A percentile compares a stretch with the other conserved stretches of the same genome.
Conservation (phyloP, 2,329 filamentous ascomycete species). For the Fusarium phyllophilum region DNA sequence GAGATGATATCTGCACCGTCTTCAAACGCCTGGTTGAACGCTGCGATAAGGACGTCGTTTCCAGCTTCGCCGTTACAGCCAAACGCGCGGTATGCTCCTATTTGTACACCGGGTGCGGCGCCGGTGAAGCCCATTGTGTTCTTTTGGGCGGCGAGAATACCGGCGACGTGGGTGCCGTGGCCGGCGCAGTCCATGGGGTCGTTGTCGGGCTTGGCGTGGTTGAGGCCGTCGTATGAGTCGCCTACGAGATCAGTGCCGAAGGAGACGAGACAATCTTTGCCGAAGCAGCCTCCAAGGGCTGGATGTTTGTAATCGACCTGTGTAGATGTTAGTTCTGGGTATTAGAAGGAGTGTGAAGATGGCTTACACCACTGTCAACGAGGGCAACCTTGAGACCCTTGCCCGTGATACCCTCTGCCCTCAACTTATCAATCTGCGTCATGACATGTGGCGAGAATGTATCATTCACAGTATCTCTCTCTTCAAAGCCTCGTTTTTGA, state of each 20-base stretch:
- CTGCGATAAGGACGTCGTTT: conserved; percentile 68
- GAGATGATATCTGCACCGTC: conserved; percentile 69
- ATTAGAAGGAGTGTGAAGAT: too few relatives aligned
- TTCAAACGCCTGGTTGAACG: conserved; percentile 69
- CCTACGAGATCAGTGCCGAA: conserved; percentile 69
- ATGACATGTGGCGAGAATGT: conserved; percentile 63
- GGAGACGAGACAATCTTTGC: conserved; percentile 65
- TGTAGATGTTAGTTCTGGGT: background rate
- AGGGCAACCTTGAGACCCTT: conserved; percentile 64
- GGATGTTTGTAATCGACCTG: conserved; percentile 71
- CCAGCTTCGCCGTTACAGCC: conserved; percentile 62
- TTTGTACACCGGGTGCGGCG: conserved; percentile 64
- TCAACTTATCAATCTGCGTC: conserved; percentile 66
- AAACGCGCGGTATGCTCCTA: conserved; percentile 68
- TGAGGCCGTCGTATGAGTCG: conserved; percentile 58
- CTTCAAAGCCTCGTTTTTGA: conserved; percentile 26
- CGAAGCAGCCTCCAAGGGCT: conserved; percentile 72
- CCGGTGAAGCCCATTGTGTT: conserved; percentile 66
- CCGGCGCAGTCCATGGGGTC: conserved; percentile 67
- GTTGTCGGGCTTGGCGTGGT: conserved; percentile 55
- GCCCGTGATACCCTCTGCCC: conserved; percentile 59
- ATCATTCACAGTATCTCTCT: conserved; percentile 43
- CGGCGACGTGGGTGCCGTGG: conserved; percentile 71
- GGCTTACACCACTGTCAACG: conserved; percentile 64
- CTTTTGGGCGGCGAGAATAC: conserved; percentile 69